Percentiles rank a stretch among this genome's conserved stretches.
phyloP scores from a whole-genome alignment of 768 basidiomycete species.

The Phallus indusiatus region DNA sequence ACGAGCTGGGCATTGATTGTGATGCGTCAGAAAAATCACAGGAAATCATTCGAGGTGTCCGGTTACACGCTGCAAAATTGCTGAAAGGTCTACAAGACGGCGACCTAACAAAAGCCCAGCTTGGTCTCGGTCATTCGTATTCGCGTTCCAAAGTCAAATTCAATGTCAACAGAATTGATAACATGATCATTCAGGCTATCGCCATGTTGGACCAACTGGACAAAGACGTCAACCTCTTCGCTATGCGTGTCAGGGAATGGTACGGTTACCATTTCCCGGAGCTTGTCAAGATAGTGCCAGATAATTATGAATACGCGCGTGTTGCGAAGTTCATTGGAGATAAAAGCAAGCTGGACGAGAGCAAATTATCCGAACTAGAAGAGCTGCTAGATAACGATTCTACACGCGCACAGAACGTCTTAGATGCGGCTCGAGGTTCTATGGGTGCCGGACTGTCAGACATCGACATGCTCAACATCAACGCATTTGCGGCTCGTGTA shows the following conservation, averaged over 20 bases:
- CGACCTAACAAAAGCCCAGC: constrained; percentile 88
- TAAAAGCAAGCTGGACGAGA: constrained; percentile 72
- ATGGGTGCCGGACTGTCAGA: constrained; percentile 91
- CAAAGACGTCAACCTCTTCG: constrained; percentile 98
- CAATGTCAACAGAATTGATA: constrained; percentile 92
- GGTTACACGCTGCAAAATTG: constrained; percentile 82
- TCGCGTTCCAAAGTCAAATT: constrained; percentile 97
- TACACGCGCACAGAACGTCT: constrained; percentile 82
- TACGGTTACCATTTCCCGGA: constrained; percentile 99
- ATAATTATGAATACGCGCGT: constrained; percentile 90
- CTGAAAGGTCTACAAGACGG: constrained; percentile 80
- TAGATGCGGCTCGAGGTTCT: constrained; percentile 88
- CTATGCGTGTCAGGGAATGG: constrained; percentile 98
- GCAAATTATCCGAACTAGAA: constrained; percentile 70
- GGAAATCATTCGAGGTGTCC: constrained; percentile 87
- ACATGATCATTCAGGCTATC: constrained; percentile 99
- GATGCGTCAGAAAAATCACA: constrained; percentile 72
- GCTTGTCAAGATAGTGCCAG: constrained; percentile 84
- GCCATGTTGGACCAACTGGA: constrained; percentile 97
- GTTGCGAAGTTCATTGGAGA: constrained; percentile 81
- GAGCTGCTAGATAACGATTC: constrained; percentile 75
- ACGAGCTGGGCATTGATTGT: constrained; percentile 61
- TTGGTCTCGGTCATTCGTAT: constrained; percentile 95
- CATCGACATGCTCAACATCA: constrained; percentile 94
- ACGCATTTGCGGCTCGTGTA: constrained; percentile 81